A percentile compares a stretch with the other conserved stretches of the same genome.
Evolutionary conservation across 768 basidiomycete species (phyloP).

Genomic region (Lactifluus subvellereus): DNA sequence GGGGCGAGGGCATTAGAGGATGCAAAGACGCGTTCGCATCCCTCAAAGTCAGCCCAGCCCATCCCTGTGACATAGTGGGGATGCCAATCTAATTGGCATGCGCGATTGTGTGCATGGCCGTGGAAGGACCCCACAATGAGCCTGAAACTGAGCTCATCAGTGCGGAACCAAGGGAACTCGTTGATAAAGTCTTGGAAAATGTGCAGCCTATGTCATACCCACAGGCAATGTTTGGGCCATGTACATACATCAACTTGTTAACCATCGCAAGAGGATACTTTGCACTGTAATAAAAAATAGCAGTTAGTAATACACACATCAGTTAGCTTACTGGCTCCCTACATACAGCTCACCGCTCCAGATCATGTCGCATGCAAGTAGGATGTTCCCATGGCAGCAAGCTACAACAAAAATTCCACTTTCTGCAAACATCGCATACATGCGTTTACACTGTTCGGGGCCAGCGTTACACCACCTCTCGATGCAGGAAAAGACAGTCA

Average conservation of each 20-base stretch:
- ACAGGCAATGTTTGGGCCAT: not conserved
- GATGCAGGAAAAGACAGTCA: not conserved
- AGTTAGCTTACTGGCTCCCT: too few species aligned
- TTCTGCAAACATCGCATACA: not conserved
- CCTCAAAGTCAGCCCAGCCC: conserved; percentile 29
- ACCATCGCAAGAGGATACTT: not conserved
- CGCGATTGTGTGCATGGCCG: conserved; percentile 29
- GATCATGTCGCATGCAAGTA: not conserved
- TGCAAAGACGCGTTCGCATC: conserved; percentile 29
- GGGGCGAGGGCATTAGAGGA: conserved; percentile 27
- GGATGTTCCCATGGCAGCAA: not conserved
- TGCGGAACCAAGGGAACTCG: conserved; percentile 22
- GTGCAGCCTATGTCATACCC: conserved; percentile 31
- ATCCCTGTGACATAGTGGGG: conserved; percentile 27
- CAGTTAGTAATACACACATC: too few species aligned
- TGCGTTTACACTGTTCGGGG: not conserved
- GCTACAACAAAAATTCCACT: not conserved
- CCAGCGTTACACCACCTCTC: not conserved
- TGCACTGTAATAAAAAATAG: not conserved
- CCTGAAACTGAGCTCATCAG: conserved; percentile 1
- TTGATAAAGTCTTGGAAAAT: conserved; percentile 22
- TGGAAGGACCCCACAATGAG: conserved; percentile 30
- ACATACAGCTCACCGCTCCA: not conserved
- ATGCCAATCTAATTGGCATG: conserved; percentile 30
- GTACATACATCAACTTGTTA: not conserved